Evolutionary conservation across 345 rosid species (phyloP).

Genomic region (Psidium friedrichsthalianum): DNA sequence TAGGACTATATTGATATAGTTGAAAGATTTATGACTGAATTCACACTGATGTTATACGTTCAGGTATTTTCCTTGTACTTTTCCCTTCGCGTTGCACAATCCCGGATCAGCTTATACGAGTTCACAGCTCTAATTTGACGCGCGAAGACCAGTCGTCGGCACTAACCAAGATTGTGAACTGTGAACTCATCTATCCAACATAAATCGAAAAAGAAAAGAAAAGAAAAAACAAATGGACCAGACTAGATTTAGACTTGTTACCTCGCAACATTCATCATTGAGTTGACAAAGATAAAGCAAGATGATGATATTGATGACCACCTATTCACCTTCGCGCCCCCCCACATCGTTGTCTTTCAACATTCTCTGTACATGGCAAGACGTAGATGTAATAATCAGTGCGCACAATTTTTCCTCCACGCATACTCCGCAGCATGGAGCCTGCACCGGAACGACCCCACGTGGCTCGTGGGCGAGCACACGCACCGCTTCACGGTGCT

Average conservation of each 20-base stretch:
- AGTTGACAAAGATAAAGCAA: background rate
- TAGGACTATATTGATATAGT: too few relatives aligned
- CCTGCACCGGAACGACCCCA: slow-evolving; percentile 12
- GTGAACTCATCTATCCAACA: too few relatives aligned
- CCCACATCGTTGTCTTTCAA: background rate
- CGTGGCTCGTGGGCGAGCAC: slow-evolving; percentile 9
- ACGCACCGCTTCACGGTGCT: slow-evolving; percentile 2
- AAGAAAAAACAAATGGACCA: background rate
- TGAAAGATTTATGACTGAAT: too few relatives aligned
- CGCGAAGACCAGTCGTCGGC: too few relatives aligned
- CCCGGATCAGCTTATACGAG: background rate
- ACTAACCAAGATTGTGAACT: too few relatives aligned
- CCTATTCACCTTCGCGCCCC: background rate
- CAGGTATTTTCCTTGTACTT: too few relatives aligned
- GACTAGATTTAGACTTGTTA: background rate
- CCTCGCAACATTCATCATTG: background rate
- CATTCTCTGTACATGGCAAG: background rate
- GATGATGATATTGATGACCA: background rate
- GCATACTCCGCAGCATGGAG: slow-evolving; percentile 1
- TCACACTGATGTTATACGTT: too few relatives aligned
- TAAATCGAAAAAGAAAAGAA: background rate
- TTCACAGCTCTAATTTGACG: background rate
- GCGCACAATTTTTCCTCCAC: slow-evolving; percentile 2
- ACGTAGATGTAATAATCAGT: background rate
- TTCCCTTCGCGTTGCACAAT: background rate